Conservation (phyloP, 139 green algal species). For the Pseudopediastrum boryanum region DNA sequence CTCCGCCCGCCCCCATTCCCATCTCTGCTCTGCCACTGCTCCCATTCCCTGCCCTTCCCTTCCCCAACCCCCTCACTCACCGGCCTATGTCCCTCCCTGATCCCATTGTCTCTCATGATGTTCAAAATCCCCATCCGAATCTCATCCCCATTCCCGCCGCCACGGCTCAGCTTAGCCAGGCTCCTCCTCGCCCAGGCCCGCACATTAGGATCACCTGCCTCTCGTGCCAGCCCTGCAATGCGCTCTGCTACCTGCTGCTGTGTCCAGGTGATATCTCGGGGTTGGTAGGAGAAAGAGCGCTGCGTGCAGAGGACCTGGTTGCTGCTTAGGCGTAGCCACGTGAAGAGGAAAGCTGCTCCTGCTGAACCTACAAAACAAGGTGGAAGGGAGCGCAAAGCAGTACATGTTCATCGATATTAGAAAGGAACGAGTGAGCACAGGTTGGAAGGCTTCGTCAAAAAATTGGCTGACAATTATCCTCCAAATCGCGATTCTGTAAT, state of each 20-base stretch:
- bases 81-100: constrained; percentile 82
- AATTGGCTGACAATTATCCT: too few relatives aligned
- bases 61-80: constrained; percentile 42
- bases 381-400: neutral
- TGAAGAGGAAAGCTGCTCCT: constrained; percentile 77
- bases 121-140: constrained; percentile 93
- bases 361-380: constrained; percentile 44
- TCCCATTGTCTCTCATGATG: constrained; percentile 92
- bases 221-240: constrained; percentile 65
- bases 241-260: constrained; percentile 81
- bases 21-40: too few relatives aligned
- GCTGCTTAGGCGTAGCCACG: constrained; percentile 81
- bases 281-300: constrained; percentile 77
- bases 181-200: constrained; percentile 73
- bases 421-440: neutral
- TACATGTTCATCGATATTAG: neutral
- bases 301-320: constrained; percentile 82
- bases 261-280: constrained; percentile 89
- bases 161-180: constrained; percentile 77
- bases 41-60: too few relatives aligned
- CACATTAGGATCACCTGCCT: constrained; percentile 47
- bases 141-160: constrained; percentile 89
- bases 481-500: too few relatives aligned
- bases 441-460: too few relatives aligned
- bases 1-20: too few relatives aligned